Conservation (phyloP, 768 basidiomycete genomes). For the Grammothele lineata region DNA sequence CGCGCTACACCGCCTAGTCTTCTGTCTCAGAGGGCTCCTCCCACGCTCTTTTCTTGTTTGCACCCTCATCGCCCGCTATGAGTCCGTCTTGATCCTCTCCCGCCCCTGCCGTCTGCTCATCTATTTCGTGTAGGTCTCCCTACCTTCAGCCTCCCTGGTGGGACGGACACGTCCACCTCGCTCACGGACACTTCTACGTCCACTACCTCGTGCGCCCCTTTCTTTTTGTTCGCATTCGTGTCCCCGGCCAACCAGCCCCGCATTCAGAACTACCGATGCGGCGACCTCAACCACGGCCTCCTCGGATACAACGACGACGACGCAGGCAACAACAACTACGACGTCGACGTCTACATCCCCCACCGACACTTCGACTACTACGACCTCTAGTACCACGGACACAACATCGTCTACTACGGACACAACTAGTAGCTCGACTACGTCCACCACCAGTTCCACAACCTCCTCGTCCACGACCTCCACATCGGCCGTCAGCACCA, state of each 20-base stretch:
- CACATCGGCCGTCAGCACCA: background rate
- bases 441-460: background rate
- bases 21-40: too few relatives aligned
- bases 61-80: too few relatives aligned
- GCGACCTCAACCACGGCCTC: background rate
- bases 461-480: background rate
- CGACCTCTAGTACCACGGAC: conserved; percentile 4
- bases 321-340: conserved; percentile 1
- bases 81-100: background rate
- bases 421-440: background rate
- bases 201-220: background rate
- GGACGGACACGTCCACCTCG: too few relatives aligned
- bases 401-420: background rate
- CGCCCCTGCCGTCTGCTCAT: background rate
- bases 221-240: background rate
- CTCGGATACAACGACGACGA: conserved; percentile 1
- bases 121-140: too few relatives aligned
- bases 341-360: background rate
- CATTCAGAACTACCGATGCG: background rate
- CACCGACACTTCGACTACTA: background rate
- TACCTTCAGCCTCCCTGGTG: too few relatives aligned
- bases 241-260: background rate
- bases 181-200: background rate
- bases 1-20: too few relatives aligned
- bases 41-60: too few relatives aligned